Conservation (phyloP, 352 stramenopile genomes). For the Ophiocytium majus region DNA sequence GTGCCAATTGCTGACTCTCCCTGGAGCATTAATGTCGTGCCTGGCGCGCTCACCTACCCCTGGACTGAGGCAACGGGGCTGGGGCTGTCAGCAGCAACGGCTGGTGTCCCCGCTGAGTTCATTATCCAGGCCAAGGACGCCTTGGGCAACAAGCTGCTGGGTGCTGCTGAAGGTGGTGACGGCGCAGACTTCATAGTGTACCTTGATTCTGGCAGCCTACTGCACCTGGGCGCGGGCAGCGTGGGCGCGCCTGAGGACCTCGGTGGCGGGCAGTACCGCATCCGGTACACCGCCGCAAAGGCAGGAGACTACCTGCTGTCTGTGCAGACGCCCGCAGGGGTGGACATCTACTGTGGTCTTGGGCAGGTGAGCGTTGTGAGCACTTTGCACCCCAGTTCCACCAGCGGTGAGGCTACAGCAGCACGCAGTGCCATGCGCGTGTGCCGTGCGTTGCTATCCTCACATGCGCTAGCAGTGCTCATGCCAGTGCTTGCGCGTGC, state of each 20-base stretch:
- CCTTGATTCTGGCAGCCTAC: background rate
- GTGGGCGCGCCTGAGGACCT: slow-evolving; percentile 70
- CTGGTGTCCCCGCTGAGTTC: slow-evolving; percentile 80
- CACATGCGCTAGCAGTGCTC: too few relatives aligned
- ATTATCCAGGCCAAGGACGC: slow-evolving; percentile 80
- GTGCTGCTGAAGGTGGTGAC: slow-evolving; percentile 8
- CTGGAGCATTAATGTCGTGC: slow-evolving; percentile 78
- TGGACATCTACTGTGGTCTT: slow-evolving; percentile 89
- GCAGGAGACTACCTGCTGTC: slow-evolving; percentile 79
- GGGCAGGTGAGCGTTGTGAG: slow-evolving; percentile 61
- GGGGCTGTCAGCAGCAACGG: slow-evolving; percentile 69
- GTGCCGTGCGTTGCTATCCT: too few relatives aligned
- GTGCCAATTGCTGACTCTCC: slow-evolving; percentile 88
- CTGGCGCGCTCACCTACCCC: slow-evolving; percentile 88
- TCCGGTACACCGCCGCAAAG: slow-evolving; percentile 74
- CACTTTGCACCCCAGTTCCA: too few relatives aligned
- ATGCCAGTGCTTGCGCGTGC: too few relatives aligned
- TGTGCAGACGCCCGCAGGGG: slow-evolving; percentile 78
- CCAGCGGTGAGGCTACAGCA: too few relatives aligned
- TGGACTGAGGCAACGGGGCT: slow-evolving; percentile 82
- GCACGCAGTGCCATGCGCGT: too few relatives aligned
- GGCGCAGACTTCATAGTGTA: background rate
- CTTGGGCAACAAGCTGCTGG: slow-evolving; percentile 43
- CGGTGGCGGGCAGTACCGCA: slow-evolving; percentile 80
- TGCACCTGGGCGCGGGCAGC: slow-evolving; percentile 33